Evolutionary conservation across 345 rosid species (phyloP).

Genomic region (Kernera saxatilis): DNA sequence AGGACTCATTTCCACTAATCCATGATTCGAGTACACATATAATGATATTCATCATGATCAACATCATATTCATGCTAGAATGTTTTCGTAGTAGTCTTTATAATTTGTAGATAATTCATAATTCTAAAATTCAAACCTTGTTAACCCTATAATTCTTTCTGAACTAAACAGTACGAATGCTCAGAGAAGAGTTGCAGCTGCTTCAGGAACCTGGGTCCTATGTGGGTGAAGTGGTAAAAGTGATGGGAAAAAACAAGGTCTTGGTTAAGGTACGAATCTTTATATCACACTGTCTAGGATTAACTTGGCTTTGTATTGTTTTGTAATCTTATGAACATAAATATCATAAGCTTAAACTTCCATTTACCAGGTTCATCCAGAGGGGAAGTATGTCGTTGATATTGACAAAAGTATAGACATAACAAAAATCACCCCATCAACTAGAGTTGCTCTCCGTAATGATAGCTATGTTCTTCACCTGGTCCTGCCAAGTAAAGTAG

Average conservation of each 20-base stretch:
- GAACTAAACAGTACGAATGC: constrained; percentile 69
- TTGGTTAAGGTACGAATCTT: constrained; percentile 65
- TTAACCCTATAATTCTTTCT: constrained; percentile 8
- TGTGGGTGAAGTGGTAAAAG: constrained; percentile 99
- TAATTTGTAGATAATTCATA: neutral
- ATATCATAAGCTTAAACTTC: neutral
- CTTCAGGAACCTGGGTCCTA: constrained; percentile 99
- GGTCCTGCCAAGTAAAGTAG: constrained; percentile 88
- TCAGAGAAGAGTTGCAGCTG: constrained; percentile 90
- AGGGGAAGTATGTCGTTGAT: constrained; percentile 97
- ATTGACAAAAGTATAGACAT: constrained; percentile 91
- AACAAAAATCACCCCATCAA: constrained; percentile 86
- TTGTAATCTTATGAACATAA: neutral
- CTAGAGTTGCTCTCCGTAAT: constrained; percentile 96
- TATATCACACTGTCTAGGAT: neutral
- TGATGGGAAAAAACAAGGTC: constrained; percentile 97
- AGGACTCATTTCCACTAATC: neutral
- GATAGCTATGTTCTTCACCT: constrained; percentile 98
- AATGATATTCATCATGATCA: neutral
- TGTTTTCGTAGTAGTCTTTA: neutral
- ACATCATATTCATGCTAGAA: neutral
- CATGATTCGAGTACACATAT: neutral
- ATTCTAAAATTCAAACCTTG: neutral
- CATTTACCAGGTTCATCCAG: constrained; percentile 84
- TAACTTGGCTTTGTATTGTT: neutral